Percentiles rank a stretch among this genome's conserved stretches.
These are phyloP conservation scores for Ajuga reptans DNA, from an alignment of 305 asterid genomes.

Conservation along the genomic window DNA sequence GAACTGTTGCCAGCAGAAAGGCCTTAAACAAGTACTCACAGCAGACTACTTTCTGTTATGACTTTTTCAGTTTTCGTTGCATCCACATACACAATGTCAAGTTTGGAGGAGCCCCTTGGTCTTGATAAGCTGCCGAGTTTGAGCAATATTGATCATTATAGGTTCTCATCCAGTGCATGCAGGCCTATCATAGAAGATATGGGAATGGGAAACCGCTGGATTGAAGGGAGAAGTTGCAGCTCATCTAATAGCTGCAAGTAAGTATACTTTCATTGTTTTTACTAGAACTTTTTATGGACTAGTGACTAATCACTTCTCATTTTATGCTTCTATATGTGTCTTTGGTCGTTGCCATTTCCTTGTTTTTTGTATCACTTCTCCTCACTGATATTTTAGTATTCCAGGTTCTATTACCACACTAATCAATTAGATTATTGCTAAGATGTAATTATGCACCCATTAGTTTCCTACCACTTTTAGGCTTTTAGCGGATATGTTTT, in stretches of 20 bases:
- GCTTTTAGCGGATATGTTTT: neutral
- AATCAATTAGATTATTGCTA: neutral
- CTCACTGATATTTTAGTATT: neutral
- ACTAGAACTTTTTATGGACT: neutral
- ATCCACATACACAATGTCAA: constrained; percentile 54
- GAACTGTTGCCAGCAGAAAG: constrained; percentile 18
- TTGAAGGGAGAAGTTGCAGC: constrained; percentile 84
- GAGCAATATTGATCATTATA: constrained; percentile 59
- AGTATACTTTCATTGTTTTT: constrained; percentile 21
- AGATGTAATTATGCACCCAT: neutral
- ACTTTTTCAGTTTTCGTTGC: constrained; percentile 28
- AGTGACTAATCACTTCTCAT: neutral
- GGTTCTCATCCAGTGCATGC: constrained; percentile 74
- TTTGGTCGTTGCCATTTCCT: constrained; percentile 1
- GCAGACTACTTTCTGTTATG: constrained; percentile 1
- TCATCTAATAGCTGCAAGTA: constrained; percentile 78
- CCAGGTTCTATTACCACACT: neutral
- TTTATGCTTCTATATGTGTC: constrained; percentile 7
- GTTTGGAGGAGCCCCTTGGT: constrained; percentile 91
- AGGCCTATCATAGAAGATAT: constrained; percentile 58
- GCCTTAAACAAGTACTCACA: neutral
- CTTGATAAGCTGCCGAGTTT: constrained; percentile 78
- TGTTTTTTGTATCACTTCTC: neutral
- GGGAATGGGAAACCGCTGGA: constrained; percentile 77
- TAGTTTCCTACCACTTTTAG: neutral